Percentiles rank a stretch among this genome's conserved stretches.
Evolutionary conservation across 345 rosid genomes (phyloP).

Genomic region (Garcia nutans): DNA sequence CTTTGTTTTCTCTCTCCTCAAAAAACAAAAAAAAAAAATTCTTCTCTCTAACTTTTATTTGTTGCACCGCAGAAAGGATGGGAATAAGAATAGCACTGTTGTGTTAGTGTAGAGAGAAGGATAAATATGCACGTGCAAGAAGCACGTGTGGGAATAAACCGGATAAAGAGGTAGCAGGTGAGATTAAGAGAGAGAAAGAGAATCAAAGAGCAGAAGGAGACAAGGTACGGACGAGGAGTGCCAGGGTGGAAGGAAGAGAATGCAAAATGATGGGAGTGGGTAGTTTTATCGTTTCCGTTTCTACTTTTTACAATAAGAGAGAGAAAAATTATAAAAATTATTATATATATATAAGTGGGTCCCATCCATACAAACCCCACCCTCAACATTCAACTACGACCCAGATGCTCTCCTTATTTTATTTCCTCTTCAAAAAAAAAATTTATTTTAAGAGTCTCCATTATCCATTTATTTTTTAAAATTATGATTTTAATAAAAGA

Average conservation of each 20-base stretch:
- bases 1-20: conserved; percentile 5
- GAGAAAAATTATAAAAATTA: background rate
- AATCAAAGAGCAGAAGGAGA: conserved; percentile 24
- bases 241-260: conserved; percentile 41
- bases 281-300: conserved; percentile 45
- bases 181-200: conserved; percentile 9
- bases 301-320: conserved; percentile 15
- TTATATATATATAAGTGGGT: conserved; percentile 12
- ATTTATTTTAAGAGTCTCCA: no score
- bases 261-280: conserved; percentile 50
- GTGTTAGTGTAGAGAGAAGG: background rate
- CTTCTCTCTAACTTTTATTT: conserved; percentile 51
- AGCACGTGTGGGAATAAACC: conserved; percentile 46
- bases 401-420: no score
- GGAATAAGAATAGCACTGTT: conserved; percentile 14
- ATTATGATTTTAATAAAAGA: no score
- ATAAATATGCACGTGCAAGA: conserved; percentile 10
- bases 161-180: conserved; percentile 50
- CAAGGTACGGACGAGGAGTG: conserved; percentile 48
- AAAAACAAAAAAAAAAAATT: no score
- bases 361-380: conserved; percentile 3
- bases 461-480: no score
- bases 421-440: no score
- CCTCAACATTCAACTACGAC: no score
- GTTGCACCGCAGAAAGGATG: conserved; percentile 60